A percentile compares a stretch with the other conserved stretches of the same genome.
phyloP scores from a whole-genome alignment of 768 basidiomycete species.

The Lactarius hengduanensis region DNA sequence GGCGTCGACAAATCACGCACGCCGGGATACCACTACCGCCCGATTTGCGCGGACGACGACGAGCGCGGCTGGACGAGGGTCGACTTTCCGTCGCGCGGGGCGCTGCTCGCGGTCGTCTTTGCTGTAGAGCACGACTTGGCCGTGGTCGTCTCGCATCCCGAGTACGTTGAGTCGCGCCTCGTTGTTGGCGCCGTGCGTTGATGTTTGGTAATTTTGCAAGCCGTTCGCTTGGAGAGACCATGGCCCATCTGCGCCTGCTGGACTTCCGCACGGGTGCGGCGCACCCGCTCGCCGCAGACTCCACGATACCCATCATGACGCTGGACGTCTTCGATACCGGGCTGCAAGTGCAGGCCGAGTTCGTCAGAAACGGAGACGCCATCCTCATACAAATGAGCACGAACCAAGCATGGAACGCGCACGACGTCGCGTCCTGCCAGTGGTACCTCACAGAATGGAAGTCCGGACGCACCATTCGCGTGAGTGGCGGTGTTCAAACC shows the following conservation, averaged over 20 bases:
- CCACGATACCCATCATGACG: not conserved
- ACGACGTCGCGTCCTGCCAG: not conserved
- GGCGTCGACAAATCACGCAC: not conserved
- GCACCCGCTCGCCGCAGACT: not conserved
- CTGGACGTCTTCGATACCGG: not conserved
- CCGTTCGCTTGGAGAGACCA: not conserved
- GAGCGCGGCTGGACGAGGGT: not conserved
- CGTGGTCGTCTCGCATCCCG: not conserved
- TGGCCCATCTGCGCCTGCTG: not conserved
- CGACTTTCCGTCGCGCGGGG: not conserved
- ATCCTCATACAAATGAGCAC: not conserved
- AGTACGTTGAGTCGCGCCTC: not conserved
- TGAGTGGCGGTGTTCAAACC: not conserved
- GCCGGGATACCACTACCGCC: not conserved
- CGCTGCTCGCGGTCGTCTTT: not conserved
- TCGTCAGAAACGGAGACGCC: not conserved
- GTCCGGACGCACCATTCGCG: not conserved
- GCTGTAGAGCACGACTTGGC: not conserved
- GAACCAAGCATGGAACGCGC: not conserved
- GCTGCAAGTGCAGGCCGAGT: not conserved
- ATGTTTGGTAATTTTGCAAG: not conserved
- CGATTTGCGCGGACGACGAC: not conserved
- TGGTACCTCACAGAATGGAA: slow-evolving; percentile 6
- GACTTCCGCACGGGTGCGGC: not conserved
- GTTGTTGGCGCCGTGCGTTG: not conserved